phyloP scores from a whole-genome alignment of 176 grass and related monocot genomes.

The Neostapfia colusana region DNA sequence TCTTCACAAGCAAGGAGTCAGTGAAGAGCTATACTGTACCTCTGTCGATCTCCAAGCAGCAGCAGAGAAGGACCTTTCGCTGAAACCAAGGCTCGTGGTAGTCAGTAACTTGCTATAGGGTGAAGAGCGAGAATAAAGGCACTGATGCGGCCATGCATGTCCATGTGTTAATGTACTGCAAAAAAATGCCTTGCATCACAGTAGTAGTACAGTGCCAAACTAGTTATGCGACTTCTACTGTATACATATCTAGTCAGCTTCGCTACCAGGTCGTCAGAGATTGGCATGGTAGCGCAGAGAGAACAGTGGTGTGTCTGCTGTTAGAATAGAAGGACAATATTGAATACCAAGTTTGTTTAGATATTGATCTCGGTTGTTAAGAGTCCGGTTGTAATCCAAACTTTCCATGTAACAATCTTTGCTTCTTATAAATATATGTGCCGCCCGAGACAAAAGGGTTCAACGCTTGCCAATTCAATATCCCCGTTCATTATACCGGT shows the following conservation, averaged over 20 bases:
- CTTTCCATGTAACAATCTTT: no score
- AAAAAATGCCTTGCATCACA: neutral
- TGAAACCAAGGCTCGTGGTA: neutral
- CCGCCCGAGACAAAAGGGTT: no score
- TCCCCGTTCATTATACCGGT: no score
- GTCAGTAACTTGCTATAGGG: neutral
- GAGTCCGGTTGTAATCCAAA: no score
- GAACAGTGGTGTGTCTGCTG: no score
- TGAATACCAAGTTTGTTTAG: no score
- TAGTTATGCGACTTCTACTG: neutral
- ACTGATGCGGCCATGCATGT: neutral
- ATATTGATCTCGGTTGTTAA: no score
- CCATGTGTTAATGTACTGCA: neutral
- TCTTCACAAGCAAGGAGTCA: constrained; percentile 32
- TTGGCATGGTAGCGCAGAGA: no score
- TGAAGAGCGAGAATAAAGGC: neutral
- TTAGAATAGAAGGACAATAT: no score
- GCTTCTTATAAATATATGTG: no score
- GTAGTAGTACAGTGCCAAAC: neutral
- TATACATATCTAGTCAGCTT: neutral
- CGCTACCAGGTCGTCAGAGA: no score
- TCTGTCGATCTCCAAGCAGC: constrained; percentile 6
- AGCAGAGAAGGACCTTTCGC: constrained; percentile 15
- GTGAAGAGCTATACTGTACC: neutral
- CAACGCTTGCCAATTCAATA: no score